Percentiles rank a stretch among this genome's conserved stretches.
phyloP scores from a whole-genome alignment of 495 filamentous ascomycete species.

The Bathelium albidoporum region DNA sequence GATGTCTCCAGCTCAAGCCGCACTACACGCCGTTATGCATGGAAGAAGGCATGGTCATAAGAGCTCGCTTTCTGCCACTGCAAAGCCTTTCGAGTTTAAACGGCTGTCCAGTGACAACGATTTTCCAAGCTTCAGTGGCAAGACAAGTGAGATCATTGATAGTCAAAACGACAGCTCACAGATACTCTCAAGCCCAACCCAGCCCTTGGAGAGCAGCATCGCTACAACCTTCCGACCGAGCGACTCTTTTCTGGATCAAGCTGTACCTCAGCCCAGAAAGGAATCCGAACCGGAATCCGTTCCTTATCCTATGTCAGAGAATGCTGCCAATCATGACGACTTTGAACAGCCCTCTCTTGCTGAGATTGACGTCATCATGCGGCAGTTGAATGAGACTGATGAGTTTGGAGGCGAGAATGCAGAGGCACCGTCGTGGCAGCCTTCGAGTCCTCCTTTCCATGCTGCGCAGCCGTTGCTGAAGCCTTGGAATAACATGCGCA shows the following conservation, averaged over 20 bases:
- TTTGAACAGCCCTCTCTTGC: conserved; percentile 51
- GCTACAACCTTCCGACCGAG: conserved; percentile 27
- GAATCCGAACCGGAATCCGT: conserved; percentile 21
- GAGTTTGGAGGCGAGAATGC: conserved; percentile 58
- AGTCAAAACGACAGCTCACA: conserved; percentile 22
- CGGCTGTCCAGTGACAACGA: conserved; percentile 35
- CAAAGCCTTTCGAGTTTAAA: conserved; percentile 57
- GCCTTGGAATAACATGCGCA: conserved; percentile 27
- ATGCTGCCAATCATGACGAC: conserved; percentile 20
- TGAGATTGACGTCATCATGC: conserved; percentile 81
- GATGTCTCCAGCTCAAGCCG: conserved; percentile 2
- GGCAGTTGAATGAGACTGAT: conserved; percentile 60
- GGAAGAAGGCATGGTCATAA: conserved; percentile 24
- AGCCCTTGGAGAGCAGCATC: conserved; percentile 21
- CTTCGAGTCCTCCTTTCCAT: conserved; percentile 21
- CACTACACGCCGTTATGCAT: background rate
- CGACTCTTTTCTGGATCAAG: conserved; percentile 24
- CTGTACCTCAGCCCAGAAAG: conserved; percentile 20
- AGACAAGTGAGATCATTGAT: conserved; percentile 34
- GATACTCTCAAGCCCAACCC: conserved; percentile 15
- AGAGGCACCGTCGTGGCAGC: conserved; percentile 24
- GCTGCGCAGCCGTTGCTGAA: conserved; percentile 19
- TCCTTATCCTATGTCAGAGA: background rate
- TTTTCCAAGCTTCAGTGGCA: conserved; percentile 35
- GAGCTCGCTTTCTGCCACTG: conserved; percentile 56